Evolutionary conservation across 2,329 filamentous ascomycete genomes (phyloP).

Genomic region (Calonectria crousiana): DNA sequence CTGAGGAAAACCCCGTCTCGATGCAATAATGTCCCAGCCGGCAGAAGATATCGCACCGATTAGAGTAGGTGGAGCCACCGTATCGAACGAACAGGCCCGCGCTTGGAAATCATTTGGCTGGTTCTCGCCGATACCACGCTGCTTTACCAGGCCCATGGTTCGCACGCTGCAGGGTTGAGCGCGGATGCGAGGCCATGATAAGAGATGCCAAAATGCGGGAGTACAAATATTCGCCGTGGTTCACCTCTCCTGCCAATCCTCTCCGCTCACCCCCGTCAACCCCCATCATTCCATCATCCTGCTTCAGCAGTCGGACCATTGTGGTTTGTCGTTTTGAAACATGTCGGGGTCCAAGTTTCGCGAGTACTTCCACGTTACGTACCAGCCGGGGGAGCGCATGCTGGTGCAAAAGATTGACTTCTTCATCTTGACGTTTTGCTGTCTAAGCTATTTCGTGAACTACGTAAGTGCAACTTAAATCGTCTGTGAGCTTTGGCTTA

Average conservation of each 20-base stretch:
- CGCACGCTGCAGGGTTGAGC: not conserved
- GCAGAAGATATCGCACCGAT: not conserved
- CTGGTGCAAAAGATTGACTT: constrained; percentile 72
- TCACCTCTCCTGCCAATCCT: not conserved
- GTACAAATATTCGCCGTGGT: not conserved
- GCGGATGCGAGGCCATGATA: not conserved
- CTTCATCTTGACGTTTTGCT: constrained; percentile 74
- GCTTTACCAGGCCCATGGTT: not conserved
- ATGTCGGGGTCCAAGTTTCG: constrained; percentile 38
- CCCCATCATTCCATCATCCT: not conserved
- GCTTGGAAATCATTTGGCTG: not conserved
- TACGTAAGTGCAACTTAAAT: constrained; percentile 54
- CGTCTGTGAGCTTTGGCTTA: not conserved
- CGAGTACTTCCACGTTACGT: constrained; percentile 49
- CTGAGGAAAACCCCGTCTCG: not conserved
- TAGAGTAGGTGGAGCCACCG: not conserved
- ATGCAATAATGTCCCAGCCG: not conserved
- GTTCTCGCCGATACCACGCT: not conserved
- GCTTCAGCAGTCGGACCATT: not conserved
- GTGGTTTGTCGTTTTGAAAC: not conserved
- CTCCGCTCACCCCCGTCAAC: not conserved
- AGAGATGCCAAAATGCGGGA: not conserved
- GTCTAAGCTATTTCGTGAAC: constrained; percentile 68
- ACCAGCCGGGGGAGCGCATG: constrained; percentile 54
- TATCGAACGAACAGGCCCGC: not conserved